Evolutionary conservation across 768 basidiomycete genomes (phyloP).

Genomic region (Xerocomus spinulosus): DNA sequence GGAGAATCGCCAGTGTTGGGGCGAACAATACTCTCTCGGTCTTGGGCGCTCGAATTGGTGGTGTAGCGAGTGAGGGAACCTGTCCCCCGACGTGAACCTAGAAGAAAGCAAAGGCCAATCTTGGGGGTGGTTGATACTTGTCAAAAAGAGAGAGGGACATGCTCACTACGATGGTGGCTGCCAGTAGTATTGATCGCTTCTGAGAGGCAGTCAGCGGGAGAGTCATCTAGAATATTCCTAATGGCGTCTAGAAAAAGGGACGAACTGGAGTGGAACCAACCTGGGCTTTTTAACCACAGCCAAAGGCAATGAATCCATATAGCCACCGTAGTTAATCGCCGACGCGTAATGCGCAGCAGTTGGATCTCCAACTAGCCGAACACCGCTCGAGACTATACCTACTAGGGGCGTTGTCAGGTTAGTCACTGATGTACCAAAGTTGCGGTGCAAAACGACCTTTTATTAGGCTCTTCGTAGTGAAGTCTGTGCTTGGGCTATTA

Average conservation of each 20-base stretch:
- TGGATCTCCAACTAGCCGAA: background rate
- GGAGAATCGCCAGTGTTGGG: background rate
- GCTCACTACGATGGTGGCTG: conserved; percentile 25
- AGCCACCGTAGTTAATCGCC: background rate
- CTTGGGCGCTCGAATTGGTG: background rate
- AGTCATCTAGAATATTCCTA: conserved; percentile 10
- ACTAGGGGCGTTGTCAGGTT: too few relatives aligned
- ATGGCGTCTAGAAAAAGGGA: background rate
- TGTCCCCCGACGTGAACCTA: conserved; percentile 9
- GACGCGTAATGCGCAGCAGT: background rate
- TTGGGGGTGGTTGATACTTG: conserved; percentile 3
- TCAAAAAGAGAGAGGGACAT: too few relatives aligned
- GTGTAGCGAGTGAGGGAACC: conserved; percentile 4
- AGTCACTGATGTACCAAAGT: too few relatives aligned
- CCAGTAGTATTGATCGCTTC: conserved; percentile 27
- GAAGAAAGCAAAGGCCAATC: conserved; percentile 21
- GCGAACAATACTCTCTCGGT: background rate
- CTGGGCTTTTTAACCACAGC: background rate
- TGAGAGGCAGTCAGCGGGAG: conserved; percentile 27
- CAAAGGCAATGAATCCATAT: background rate
- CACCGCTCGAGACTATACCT: background rate
- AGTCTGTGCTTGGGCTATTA: too few relatives aligned
- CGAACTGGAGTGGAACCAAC: background rate
- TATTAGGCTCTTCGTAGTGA: too few relatives aligned
- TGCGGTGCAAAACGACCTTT: too few relatives aligned